Evolutionary conservation across 2,329 filamentous ascomycete species (phyloP).

Genomic region (Claviceps maximensis): DNA sequence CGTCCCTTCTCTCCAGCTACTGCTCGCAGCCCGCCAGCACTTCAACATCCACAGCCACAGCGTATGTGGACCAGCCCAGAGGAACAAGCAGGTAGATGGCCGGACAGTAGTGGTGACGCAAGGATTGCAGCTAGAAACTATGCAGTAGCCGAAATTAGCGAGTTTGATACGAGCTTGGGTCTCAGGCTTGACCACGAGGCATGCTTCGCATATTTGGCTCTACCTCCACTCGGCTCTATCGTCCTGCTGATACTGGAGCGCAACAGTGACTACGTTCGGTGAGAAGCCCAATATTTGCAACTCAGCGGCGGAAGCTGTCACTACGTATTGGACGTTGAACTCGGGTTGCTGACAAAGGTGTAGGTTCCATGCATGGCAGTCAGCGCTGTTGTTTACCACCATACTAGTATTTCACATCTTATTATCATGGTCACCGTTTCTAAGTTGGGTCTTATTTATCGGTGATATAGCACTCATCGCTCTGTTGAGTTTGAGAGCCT

Average conservation of each 20-base stretch:
- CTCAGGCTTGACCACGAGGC: conserved; percentile 83
- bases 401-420: conserved; percentile 68
- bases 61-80: conserved; percentile 35
- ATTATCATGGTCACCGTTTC: conserved; percentile 69
- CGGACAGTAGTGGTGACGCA: conserved; percentile 9
- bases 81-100: conserved; percentile 19
- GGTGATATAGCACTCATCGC: conserved; percentile 64
- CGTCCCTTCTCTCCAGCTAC: conserved; percentile 40
- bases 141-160: conserved; percentile 44
- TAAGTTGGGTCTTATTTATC: conserved; percentile 74
- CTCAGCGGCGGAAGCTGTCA: neutral
- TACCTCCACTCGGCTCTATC: conserved; percentile 78
- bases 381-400: conserved; percentile 65
- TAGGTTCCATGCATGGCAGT: conserved; percentile 96
- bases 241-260: conserved; percentile 75
- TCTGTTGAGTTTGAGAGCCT: conserved; percentile 66
- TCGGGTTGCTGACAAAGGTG: conserved; percentile 9
- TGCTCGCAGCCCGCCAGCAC: conserved; percentile 27
- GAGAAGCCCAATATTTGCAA: conserved; percentile 14
- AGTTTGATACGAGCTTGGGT: conserved; percentile 85
- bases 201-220: conserved; percentile 69
- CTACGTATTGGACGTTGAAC: neutral
- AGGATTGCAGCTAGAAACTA: conserved; percentile 23
- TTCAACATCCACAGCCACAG: conserved; percentile 41
- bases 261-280: conserved; percentile 95